Conservation (phyloP, 345 rosid genomes). For the Moringa oleifera region DNA sequence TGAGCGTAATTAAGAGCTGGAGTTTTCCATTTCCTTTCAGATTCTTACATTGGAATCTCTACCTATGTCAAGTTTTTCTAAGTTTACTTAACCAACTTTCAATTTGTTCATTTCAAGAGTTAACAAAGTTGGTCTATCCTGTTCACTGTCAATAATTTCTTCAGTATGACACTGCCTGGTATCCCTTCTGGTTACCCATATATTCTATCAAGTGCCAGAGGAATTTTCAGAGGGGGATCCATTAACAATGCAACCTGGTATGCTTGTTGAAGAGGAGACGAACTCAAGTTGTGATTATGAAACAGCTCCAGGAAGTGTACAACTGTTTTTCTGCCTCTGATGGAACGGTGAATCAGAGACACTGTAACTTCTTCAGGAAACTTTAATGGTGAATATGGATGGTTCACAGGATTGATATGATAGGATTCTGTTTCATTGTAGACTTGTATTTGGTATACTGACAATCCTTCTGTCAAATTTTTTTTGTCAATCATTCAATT, state of each 20-base stretch:
- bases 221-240: no score
- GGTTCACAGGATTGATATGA: neutral
- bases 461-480: no score
- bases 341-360: neutral
- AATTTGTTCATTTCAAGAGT: neutral
- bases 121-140: neutral
- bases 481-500: no score
- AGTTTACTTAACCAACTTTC: neutral
- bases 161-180: neutral
- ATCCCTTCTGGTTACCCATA: neutral
- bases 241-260: no score
- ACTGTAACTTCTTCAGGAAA: neutral
- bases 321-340: neutral
- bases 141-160: neutral
- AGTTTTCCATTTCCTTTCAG: slow-evolving; percentile 3
- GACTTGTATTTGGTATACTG: no score
- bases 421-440: no score
- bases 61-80: neutral
- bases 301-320: neutral
- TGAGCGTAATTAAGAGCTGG: slow-evolving; percentile 9
- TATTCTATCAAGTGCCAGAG: neutral
- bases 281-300: neutral
- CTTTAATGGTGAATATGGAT: neutral
- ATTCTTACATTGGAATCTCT: slow-evolving; percentile 8
- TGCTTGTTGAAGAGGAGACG: neutral